A percentile compares a stretch with the other conserved stretches of the same genome.
These are phyloP conservation scores for Hemerocallis citrina DNA, from an alignment of 106 monocot genomes.

Conservation along the genomic window DNA sequence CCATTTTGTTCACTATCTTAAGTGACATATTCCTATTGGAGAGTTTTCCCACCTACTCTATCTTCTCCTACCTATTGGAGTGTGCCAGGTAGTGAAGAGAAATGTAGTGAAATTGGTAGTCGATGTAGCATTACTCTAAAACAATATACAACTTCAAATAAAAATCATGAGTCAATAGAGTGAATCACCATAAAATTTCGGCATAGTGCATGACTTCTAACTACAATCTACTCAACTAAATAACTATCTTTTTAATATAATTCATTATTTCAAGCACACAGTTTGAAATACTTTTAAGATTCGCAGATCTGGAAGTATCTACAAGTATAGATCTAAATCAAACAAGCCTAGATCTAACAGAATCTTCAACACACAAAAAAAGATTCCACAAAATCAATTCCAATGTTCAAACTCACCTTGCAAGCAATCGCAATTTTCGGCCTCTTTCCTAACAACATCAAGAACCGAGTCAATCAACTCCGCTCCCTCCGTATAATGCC, in stretches of 20 bases:
- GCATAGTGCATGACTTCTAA: too few species aligned
- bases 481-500: constrained; percentile 23
- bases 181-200: neutral
- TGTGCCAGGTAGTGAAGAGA: too few species aligned
- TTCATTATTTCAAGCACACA: too few species aligned
- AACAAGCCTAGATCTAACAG: neutral
- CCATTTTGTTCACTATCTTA: too few species aligned
- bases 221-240: neutral
- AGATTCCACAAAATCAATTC: neutral
- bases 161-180: neutral
- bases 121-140: neutral
- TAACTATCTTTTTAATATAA: neutral
- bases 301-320: neutral
- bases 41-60: too few species aligned
- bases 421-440: constrained; percentile 22
- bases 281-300: too few species aligned
- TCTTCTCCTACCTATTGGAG: too few species aligned
- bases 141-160: neutral
- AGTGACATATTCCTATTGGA: too few species aligned
- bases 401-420: constrained; percentile 19
- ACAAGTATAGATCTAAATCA: too few species aligned
- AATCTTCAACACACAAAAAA: neutral
- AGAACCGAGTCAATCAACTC: constrained; percentile 24
- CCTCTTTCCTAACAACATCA: constrained; percentile 24
- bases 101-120: too few species aligned